Percentiles rank a stretch among this genome's conserved stretches.
Conservation (phyloP, 2,329 filamentous ascomycete genomes). For the Fusarium hostae region DNA sequence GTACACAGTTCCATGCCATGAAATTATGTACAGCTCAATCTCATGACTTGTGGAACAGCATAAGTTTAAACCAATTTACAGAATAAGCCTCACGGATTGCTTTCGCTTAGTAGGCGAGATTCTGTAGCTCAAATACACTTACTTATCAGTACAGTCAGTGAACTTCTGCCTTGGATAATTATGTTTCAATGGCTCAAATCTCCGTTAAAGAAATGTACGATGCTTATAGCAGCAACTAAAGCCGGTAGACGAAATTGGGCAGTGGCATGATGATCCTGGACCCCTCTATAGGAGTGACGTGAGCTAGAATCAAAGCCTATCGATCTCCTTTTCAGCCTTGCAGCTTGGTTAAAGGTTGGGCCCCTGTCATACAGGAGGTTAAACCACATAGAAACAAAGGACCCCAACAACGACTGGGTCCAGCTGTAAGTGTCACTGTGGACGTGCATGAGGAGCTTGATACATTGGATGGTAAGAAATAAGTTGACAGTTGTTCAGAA, state of each 20-base stretch:
- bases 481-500: not conserved
- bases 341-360: slow-evolving; percentile 13
- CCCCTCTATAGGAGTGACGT: slow-evolving; percentile 18
- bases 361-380: slow-evolving; percentile 28
- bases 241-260: slow-evolving; percentile 19
- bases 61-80: not conserved
- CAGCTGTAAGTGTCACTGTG: slow-evolving; percentile 16
- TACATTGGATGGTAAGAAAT: slow-evolving; percentile 14
- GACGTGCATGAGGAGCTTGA: slow-evolving; percentile 23
- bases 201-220: not conserved
- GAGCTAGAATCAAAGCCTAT: slow-evolving; percentile 15
- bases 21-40: not conserved
- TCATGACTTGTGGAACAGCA: not conserved
- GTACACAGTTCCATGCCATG: not conserved
- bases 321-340: slow-evolving; percentile 30
- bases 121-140: not conserved
- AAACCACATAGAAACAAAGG: slow-evolving; percentile 21
- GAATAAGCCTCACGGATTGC: not conserved
- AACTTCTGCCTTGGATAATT: not conserved
- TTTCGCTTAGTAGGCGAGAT: not conserved
- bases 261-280: slow-evolving; percentile 18
- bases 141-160: not conserved
- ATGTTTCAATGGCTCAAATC: not conserved
- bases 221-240: slow-evolving; percentile 5
- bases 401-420: slow-evolving; percentile 18